phyloP scores from a whole-genome alignment of 2,329 filamentous ascomycete genomes.

The Tolypocladium album region DNA sequence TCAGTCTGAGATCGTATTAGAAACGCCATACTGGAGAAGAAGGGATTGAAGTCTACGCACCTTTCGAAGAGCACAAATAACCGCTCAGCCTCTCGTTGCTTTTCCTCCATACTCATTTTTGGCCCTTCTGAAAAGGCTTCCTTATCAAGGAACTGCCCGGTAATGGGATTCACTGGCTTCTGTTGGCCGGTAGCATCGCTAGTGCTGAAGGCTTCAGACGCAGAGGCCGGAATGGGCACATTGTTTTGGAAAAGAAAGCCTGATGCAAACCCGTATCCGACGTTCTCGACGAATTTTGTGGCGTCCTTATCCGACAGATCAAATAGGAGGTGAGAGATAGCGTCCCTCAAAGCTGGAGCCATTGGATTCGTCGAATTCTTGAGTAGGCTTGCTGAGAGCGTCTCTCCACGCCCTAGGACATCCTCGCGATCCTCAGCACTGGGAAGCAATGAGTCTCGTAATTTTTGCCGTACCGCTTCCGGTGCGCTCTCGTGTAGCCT shows the following conservation, averaged over 20 bases:
- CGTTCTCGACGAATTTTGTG: conserved; percentile 72
- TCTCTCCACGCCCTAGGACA: conserved; percentile 66
- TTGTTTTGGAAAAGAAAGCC: conserved; percentile 83
- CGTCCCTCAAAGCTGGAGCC: conserved; percentile 60
- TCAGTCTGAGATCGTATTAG: conserved; percentile 36
- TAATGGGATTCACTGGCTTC: conserved; percentile 66
- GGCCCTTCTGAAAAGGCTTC: conserved; percentile 49
- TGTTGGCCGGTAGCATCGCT: conserved; percentile 14
- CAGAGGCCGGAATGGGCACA: conserved; percentile 61
- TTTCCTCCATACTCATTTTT: conserved; percentile 85
- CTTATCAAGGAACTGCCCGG: conserved; percentile 66
- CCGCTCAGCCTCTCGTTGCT: conserved; percentile 80
- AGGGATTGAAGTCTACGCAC: conserved; percentile 25
- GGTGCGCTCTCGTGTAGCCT: conserved; percentile 62
- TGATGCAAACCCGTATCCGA: conserved; percentile 89
- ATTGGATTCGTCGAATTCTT: conserved; percentile 65
- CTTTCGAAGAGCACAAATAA: conserved; percentile 87
- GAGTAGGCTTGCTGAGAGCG: conserved; percentile 66
- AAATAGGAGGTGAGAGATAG: conserved; percentile 72
- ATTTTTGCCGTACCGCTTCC: conserved; percentile 43
- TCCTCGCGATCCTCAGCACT: conserved; percentile 63
- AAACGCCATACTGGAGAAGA: background rate
- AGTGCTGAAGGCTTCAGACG: conserved; percentile 35
- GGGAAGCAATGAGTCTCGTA: conserved; percentile 63
- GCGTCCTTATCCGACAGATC: conserved; percentile 77